Percentiles rank a stretch among this genome's conserved stretches.
These are phyloP conservation scores for Lentithecium fluviatile DNA, from an alignment of 495 filamentous ascomycete genomes.

Conservation along the genomic window DNA sequence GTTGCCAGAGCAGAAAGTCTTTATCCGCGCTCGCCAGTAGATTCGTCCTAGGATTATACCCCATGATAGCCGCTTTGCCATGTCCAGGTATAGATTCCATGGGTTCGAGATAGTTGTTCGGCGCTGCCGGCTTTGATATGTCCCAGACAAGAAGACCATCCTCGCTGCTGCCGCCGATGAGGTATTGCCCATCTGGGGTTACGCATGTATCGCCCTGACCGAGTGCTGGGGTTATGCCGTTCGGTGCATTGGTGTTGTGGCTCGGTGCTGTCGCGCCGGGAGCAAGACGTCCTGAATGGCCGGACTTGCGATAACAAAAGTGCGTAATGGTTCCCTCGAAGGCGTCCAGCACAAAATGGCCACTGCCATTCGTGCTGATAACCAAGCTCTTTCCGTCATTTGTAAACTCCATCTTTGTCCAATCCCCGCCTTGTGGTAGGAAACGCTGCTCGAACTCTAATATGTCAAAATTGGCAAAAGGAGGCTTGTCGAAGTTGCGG, in stretches of 20 bases:
- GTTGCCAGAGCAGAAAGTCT: slow-evolving; percentile 88
- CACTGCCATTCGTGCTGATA: slow-evolving; percentile 71
- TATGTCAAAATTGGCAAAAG: slow-evolving; percentile 83
- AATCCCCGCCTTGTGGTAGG: slow-evolving; percentile 53
- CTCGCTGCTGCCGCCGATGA: slow-evolving; percentile 71
- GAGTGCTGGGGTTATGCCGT: slow-evolving; percentile 34
- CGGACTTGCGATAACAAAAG: slow-evolving; percentile 52
- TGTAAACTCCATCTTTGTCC: slow-evolving; percentile 87
- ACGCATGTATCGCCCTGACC: slow-evolving; percentile 84
- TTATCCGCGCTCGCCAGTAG: slow-evolving; percentile 84
- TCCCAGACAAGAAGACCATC: slow-evolving; percentile 79
- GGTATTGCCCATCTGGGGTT: slow-evolving; percentile 79
- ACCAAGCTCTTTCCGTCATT: slow-evolving; percentile 91
- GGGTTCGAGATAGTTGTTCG: slow-evolving; percentile 64
- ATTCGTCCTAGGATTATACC: slow-evolving; percentile 87
- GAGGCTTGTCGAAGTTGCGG: slow-evolving; percentile 85
- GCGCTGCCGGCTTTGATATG: slow-evolving; percentile 49
- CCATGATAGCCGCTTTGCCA: slow-evolving; percentile 68
- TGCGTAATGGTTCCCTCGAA: slow-evolving; percentile 75
- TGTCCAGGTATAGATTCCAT: slow-evolving; percentile 61
- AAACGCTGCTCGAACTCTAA: slow-evolving; percentile 57
- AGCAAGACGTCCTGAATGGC: slow-evolving; percentile 48
- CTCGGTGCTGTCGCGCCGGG: slow-evolving; percentile 47
- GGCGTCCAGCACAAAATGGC: slow-evolving; percentile 87
- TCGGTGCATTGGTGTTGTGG: slow-evolving; percentile 40